These are phyloP conservation scores for Candida odintsovae DNA, from an alignment of 805 yeast genomes.

Conservation along the genomic window DNA sequence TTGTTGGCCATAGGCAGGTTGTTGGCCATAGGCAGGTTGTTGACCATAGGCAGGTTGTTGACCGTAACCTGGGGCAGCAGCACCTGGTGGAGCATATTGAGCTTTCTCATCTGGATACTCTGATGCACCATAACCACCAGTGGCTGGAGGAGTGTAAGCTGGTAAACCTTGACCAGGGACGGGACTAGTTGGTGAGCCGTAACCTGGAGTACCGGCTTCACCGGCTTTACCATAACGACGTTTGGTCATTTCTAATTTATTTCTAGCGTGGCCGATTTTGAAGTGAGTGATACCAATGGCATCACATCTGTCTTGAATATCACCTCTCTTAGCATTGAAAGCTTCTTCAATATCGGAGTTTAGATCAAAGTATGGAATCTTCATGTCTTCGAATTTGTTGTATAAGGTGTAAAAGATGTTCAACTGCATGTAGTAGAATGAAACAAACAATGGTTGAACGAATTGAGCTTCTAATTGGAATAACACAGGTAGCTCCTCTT, in stretches of 20 bases:
- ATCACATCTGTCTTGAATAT: conserved; percentile 85
- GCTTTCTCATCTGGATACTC: conserved; percentile 31
- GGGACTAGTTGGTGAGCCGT: conserved; percentile 24
- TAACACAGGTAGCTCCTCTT: conserved; percentile 80
- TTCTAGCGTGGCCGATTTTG: conserved; percentile 81
- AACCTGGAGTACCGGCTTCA: conserved; percentile 32
- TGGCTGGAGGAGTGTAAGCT: conserved; percentile 30
- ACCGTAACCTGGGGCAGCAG: conserved; percentile 20
- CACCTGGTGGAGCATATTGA: conserved; percentile 23
- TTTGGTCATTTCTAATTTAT: conserved; percentile 76
- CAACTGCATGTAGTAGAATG: conserved; percentile 95
- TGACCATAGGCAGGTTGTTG: conserved; percentile 23
- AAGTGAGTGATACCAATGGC: conserved; percentile 87
- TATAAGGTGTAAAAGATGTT: conserved; percentile 92
- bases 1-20: conserved; percentile 21
- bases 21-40: conserved; percentile 21
- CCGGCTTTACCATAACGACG: conserved; percentile 60
- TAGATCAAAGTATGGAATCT: conserved; percentile 93
- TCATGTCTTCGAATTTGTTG: conserved; percentile 89
- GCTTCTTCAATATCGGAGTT: conserved; percentile 78
- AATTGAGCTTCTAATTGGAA: conserved; percentile 88
- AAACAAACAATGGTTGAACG: conserved; percentile 88
- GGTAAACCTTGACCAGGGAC: conserved; percentile 27
- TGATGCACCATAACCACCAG: conserved; percentile 21
- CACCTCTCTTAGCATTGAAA: conserved; percentile 77